Conservation (phyloP, 768 basidiomycete genomes). For the Mycena polygramma region DNA sequence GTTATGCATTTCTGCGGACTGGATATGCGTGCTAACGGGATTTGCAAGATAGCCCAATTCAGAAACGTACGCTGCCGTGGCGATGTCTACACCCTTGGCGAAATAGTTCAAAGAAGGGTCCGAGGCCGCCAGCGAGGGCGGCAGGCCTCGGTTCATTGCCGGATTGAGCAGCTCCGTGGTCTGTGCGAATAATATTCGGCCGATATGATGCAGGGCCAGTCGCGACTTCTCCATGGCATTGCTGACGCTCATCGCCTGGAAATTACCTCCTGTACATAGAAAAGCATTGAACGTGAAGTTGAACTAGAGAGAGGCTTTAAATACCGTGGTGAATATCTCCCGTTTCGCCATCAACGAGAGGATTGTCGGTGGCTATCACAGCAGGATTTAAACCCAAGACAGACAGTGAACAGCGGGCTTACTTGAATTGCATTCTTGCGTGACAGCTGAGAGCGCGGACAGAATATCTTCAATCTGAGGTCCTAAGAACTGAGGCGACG, state of each 20-base stretch:
- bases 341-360: constrained; percentile 78
- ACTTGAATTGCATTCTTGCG: constrained; percentile 86
- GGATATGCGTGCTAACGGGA: constrained; percentile 84
- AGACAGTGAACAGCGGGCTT: constrained; percentile 42
- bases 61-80: constrained; percentile 82
- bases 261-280: constrained; percentile 73
- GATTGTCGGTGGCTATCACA: constrained; percentile 83
- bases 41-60: constrained; percentile 85
- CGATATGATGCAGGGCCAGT: constrained; percentile 75
- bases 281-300: background rate
- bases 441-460: constrained; percentile 67
- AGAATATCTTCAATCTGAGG: constrained; percentile 85
- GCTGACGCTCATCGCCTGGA: constrained; percentile 86
- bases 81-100: constrained; percentile 84
- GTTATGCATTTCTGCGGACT: constrained; percentile 90
- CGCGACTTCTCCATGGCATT: constrained; percentile 91
- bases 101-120: constrained; percentile 86
- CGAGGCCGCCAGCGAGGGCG: constrained; percentile 79
- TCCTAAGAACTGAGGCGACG: constrained; percentile 82
- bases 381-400: constrained; percentile 8
- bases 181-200: constrained; percentile 79
- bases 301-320: constrained; percentile 49
- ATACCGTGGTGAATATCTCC: constrained; percentile 77
- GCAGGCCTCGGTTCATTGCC: constrained; percentile 83
- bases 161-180: constrained; percentile 83